Evolutionary conservation across 108 stramenopile genomes (phyloP).

Genomic region (Cylindrotheca fusiformis): DNA sequence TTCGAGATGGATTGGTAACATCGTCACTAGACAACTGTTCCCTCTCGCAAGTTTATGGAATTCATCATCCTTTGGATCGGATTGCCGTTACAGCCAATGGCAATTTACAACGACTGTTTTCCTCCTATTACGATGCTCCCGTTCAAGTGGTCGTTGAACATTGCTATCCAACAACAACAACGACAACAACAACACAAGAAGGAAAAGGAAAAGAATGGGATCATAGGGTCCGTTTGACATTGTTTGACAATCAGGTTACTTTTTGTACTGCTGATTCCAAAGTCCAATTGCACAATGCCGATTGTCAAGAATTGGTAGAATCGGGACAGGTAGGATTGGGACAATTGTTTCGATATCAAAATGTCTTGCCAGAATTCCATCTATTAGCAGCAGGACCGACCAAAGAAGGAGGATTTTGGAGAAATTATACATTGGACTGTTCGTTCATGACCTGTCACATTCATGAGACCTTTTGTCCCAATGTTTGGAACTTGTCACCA

Average conservation of each 20-base stretch:
- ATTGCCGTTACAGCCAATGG: slow-evolving; percentile 85
- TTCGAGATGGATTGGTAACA: slow-evolving; percentile 38
- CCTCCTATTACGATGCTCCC: slow-evolving; percentile 82
- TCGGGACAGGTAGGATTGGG: slow-evolving; percentile 73
- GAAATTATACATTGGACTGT: slow-evolving; percentile 40
- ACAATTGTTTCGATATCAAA: slow-evolving; percentile 76
- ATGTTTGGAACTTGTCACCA: slow-evolving; percentile 30
- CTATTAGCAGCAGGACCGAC: slow-evolving; percentile 57
- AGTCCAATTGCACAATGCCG: slow-evolving; percentile 45
- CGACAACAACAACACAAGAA: slow-evolving; percentile 14
- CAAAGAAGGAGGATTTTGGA: slow-evolving; percentile 37
- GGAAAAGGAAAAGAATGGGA: slow-evolving; percentile 17
- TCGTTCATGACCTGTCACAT: slow-evolving; percentile 34
- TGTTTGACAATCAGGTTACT: slow-evolving; percentile 24
- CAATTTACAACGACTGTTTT: slow-evolving; percentile 79
- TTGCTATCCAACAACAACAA: slow-evolving; percentile 25
- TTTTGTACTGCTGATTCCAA: slow-evolving; percentile 74
- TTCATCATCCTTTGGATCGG: slow-evolving; percentile 65
- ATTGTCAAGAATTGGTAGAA: slow-evolving; percentile 56
- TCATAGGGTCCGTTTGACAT: slow-evolving; percentile 18
- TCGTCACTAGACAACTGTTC: slow-evolving; percentile 18
- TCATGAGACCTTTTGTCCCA: slow-evolving; percentile 28
- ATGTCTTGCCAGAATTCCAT: slow-evolving; percentile 69
- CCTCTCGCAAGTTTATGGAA: slow-evolving; percentile 28
- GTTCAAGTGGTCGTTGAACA: slow-evolving; percentile 62